Conservation (phyloP, 257 asterid species). For the Solanum medicagineum region DNA sequence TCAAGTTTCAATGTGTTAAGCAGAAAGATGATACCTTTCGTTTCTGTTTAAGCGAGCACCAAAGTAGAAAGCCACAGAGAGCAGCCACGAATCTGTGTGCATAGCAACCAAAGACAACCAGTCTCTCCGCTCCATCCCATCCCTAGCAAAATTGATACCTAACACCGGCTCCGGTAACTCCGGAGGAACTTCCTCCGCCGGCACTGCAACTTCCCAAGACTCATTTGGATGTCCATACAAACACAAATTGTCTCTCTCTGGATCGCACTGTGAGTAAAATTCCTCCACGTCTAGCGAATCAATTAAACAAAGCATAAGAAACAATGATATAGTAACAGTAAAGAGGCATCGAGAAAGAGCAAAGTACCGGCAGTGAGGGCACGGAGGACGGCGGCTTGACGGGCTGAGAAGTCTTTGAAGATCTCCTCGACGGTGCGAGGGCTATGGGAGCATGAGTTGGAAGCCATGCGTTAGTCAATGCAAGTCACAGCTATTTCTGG, state of each 20-base stretch:
- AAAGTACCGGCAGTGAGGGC: conserved; percentile 9
- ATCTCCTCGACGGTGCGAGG: conserved; percentile 15
- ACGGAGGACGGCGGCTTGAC: conserved; percentile 6
- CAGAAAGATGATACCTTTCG: background rate
- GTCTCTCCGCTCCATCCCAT: conserved; percentile 9
- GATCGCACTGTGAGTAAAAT: conserved; percentile 11
- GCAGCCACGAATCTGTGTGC: conserved; percentile 16
- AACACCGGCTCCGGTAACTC: conserved; percentile 16
- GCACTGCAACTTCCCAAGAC: conserved; percentile 12
- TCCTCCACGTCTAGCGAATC: conserved; percentile 7
- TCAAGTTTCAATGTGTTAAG: background rate
- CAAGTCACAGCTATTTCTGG: background rate
- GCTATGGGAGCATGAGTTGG: background rate
- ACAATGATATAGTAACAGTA: background rate
- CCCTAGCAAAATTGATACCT: conserved; percentile 16
- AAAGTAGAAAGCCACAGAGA: conserved; percentile 13
- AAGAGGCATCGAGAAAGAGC: background rate
- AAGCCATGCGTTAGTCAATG: background rate
- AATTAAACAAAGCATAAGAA: background rate
- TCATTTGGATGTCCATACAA: conserved; percentile 15
- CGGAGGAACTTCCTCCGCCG: conserved; percentile 14
- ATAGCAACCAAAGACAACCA: conserved; percentile 13
- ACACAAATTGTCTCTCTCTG: conserved; percentile 18
- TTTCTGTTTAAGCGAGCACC: conserved; percentile 14
- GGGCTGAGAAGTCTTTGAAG: conserved; percentile 11